A percentile compares a stretch with the other conserved stretches of the same genome.
phyloP scores from a whole-genome alignment of 2,329 filamentous ascomycete genomes.

The Aschersonia sp. region DNA sequence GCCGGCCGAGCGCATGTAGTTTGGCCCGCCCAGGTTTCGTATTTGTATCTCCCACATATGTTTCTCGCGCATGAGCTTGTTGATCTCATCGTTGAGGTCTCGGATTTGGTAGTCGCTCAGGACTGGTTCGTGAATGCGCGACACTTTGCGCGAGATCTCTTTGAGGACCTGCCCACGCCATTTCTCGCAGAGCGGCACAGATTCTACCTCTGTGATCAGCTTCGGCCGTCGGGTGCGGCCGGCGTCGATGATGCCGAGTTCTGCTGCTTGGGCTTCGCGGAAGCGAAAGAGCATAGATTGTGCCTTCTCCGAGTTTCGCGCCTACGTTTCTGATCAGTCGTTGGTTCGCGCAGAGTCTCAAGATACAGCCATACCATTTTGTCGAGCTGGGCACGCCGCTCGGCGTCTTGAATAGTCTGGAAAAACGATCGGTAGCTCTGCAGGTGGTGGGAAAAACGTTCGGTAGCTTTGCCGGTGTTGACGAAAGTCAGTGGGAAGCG shows the following conservation, averaged over 20 bases:
- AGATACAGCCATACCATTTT: not conserved
- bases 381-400: not conserved
- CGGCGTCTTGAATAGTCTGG: not conserved
- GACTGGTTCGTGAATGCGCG: slow-evolving; percentile 80
- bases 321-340: slow-evolving; percentile 30
- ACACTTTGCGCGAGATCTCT: slow-evolving; percentile 93
- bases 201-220: slow-evolving; percentile 72
- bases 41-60: slow-evolving; percentile 99
- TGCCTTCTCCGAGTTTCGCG: slow-evolving; percentile 94
- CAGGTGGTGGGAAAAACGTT: too few species aligned
- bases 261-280: slow-evolving; percentile 89
- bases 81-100: slow-evolving; percentile 98
- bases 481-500: too few species aligned
- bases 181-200: slow-evolving; percentile 82
- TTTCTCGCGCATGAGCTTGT: slow-evolving; percentile 97
- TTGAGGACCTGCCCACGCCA: slow-evolving; percentile 97
- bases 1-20: slow-evolving; percentile 71
- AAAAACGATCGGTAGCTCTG: too few species aligned
- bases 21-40: slow-evolving; percentile 85
- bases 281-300: slow-evolving; percentile 99
- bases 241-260: slow-evolving; percentile 90
- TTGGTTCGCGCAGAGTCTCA: too few species aligned
- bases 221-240: slow-evolving; percentile 82
- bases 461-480: too few species aligned
- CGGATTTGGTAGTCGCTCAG: slow-evolving; percentile 96